These are phyloP conservation scores for Aureobasidium sp. DNA, from an alignment of 2,329 filamentous ascomycete genomes.

Conservation along the genomic window DNA sequence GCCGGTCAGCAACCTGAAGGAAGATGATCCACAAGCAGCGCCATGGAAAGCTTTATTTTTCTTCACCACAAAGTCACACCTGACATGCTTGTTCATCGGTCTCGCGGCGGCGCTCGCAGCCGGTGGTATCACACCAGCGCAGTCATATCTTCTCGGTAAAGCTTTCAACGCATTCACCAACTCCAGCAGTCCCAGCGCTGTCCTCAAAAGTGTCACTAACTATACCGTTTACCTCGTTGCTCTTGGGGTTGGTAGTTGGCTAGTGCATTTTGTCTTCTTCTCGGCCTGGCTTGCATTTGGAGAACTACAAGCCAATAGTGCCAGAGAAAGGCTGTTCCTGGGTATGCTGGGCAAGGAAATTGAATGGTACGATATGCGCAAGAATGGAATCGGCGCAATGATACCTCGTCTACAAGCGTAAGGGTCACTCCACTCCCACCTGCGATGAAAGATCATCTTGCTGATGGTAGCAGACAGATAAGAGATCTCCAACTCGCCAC, in stretches of 20 bases:
- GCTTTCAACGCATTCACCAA: slow-evolving; percentile 64
- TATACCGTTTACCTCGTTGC: slow-evolving; percentile 55
- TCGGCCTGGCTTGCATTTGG: slow-evolving; percentile 67
- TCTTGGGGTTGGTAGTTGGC: slow-evolving; percentile 57
- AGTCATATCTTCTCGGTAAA: slow-evolving; percentile 63
- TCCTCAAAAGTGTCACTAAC: slow-evolving; percentile 48
- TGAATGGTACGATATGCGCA: slow-evolving; percentile 69
- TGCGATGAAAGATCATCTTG: background rate
- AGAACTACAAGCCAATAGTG: slow-evolving; percentile 64
- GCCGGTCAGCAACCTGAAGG: background rate
- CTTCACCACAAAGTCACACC: slow-evolving; percentile 59
- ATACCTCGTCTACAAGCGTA: slow-evolving; percentile 66
- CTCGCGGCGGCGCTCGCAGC: slow-evolving; percentile 48
- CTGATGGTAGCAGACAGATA: slow-evolving; percentile 54
- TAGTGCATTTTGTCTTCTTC: slow-evolving; percentile 59
- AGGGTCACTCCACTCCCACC: slow-evolving; percentile 23
- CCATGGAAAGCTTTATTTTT: slow-evolving; percentile 55
- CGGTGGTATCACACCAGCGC: slow-evolving; percentile 54
- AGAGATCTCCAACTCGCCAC: slow-evolving; percentile 72
- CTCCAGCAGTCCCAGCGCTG: slow-evolving; percentile 50
- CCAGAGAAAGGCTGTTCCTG: slow-evolving; percentile 56
- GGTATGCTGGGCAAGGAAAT: slow-evolving; percentile 64
- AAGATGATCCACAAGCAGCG: slow-evolving; percentile 16
- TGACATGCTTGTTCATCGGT: slow-evolving; percentile 45
- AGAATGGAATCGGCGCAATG: slow-evolving; percentile 63